Conservation (phyloP, 2,329 filamentous ascomycete genomes). For the Aspergillus quadrilineatus region DNA sequence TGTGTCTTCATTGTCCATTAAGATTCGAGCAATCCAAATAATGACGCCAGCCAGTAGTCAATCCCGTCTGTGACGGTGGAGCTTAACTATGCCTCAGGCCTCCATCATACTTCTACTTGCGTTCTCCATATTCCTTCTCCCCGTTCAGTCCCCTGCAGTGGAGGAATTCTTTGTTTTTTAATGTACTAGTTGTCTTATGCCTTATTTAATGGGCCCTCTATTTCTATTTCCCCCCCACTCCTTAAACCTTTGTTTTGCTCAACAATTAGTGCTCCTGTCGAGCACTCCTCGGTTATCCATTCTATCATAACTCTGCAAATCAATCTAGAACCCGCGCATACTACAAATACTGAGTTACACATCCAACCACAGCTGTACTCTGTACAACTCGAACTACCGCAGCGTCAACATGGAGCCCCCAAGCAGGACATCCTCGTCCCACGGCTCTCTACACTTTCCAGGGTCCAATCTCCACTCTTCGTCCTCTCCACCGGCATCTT, state of each 20-base stretch:
- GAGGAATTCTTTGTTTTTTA: neutral
- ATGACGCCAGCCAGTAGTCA: neutral
- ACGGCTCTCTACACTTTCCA: slow-evolving; percentile 12
- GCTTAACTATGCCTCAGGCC: neutral
- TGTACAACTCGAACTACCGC: neutral
- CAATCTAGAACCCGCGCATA: neutral
- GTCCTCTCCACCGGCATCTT: slow-evolving; percentile 16
- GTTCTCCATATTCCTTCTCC: neutral
- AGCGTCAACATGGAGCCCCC: slow-evolving; percentile 5
- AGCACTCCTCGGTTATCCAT: neutral
- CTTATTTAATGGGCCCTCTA: neutral
- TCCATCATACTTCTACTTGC: neutral
- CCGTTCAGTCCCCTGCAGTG: neutral
- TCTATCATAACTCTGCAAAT: neutral
- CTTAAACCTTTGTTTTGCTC: neutral
- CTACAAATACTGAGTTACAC: neutral
- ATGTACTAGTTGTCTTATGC: neutral
- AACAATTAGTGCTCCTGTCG: neutral
- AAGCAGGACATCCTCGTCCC: slow-evolving; percentile 5
- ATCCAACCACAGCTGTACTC: neutral
- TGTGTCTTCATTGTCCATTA: neutral
- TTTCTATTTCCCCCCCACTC: neutral
- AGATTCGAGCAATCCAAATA: neutral
- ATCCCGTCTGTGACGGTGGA: neutral
- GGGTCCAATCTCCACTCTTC: slow-evolving; percentile 31